Base-by-base conservation (phyloP, 2,329 filamentous ascomycete genomes). In the Akanthomyces lecanii region DNA sequence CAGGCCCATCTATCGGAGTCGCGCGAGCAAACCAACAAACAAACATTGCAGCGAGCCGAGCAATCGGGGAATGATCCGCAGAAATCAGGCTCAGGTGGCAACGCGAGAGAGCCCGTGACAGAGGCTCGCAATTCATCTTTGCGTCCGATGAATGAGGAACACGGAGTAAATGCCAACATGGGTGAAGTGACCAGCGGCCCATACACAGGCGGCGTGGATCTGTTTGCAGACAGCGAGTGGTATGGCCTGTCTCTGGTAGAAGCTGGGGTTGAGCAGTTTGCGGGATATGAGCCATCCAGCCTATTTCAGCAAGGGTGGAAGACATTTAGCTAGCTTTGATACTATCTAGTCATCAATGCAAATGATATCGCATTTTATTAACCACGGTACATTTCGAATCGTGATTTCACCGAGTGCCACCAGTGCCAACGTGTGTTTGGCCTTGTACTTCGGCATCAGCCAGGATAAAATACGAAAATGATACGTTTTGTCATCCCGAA, bases 191-290 rank as follows among this genome's bases (percentile, higher is more conserved):
- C 56, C 12, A 21, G 25, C 21, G 56, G 10, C 11, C 30, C 45
- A 14, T 59, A 42, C 56, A 40, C 30, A n/a, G 44, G 30, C 18
- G 25, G 50, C n/a, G 11, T 36, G 40, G 56, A 42, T 59, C 23
- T 59, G 14, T 59, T 59, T 50, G 14, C 56, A 50, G 56, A 59
- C 21, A 38, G 5, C 5, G 56, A 40, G 16, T 59, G 56, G 56
- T 59, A 50, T 33, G 56, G 47, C 10, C 30, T 59, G 30, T 59
- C 56, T 28, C 45, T 59, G 14, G 47, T 44, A 12, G 56, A 59
- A 50, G 56, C 30, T 5, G 56, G 56, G 18, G 44, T 59, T n/a
- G 56, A 59, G 56, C 56, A 59, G 18, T 28, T 59, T 30, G 56
- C 50, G 14, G 56, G 56, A 38, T 59, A 47, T 38, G 56, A 59